Conservation (phyloP, 495 filamentous ascomycete species). For the Penicillium maclennaniae region DNA sequence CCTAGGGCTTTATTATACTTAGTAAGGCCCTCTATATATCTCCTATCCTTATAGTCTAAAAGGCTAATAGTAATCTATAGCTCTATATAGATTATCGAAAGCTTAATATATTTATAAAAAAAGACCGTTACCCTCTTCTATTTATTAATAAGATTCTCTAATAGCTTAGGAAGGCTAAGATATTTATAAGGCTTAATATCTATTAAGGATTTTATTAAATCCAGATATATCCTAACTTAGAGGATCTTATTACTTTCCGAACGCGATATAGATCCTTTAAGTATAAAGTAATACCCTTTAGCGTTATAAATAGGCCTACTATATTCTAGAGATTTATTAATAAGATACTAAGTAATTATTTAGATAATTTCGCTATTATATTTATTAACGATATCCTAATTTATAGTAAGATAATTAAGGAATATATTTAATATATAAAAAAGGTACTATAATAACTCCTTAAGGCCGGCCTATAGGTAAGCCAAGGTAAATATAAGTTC, state of each 20-base stretch:
- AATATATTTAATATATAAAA: neutral
- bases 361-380: neutral
- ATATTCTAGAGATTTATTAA: slow-evolving; percentile 10
- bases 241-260: no score
- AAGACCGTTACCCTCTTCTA: slow-evolving; percentile 43
- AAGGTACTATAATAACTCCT: no score
- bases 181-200: no score
- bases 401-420: neutral
- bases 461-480: neutral
- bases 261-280: no score
- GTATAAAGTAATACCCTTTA: slow-evolving; percentile 6
- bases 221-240: no score
- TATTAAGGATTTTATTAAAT: no score
- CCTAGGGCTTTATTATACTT: no score
- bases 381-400: slow-evolving; percentile 7
- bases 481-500: slow-evolving; percentile 30
- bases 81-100: slow-evolving; percentile 46
- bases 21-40: no score
- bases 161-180: no score
- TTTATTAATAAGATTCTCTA: no score
- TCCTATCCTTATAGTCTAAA: slow-evolving; percentile 35
- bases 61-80: slow-evolving; percentile 25
- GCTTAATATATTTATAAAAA: slow-evolving; percentile 40
- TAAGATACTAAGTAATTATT: neutral
- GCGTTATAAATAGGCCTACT: neutral